phyloP scores from a whole-genome alignment of 768 basidiomycete species.

The Pleurotus citrinopileatus region DNA sequence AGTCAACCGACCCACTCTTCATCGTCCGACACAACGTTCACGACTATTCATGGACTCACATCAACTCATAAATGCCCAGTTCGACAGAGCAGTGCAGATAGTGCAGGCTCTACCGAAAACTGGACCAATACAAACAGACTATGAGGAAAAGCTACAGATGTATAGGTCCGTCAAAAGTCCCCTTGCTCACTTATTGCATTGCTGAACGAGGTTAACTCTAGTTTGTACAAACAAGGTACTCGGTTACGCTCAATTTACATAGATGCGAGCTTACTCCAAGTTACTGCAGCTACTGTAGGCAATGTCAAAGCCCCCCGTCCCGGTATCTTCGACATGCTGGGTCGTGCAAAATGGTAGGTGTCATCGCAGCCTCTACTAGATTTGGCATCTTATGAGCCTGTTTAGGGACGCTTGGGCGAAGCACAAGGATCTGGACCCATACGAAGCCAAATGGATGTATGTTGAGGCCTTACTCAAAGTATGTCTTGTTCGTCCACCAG shows the following conservation, averaged over 20 bases:
- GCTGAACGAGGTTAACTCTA: neutral
- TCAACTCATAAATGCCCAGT: constrained; percentile 77
- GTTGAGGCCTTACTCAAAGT: constrained; percentile 87
- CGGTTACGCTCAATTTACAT: constrained; percentile 6
- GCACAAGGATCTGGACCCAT: constrained; percentile 74
- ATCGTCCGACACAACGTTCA: neutral
- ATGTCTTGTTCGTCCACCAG: constrained; percentile 12
- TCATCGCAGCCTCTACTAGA: neutral
- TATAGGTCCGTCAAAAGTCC: constrained; percentile 62
- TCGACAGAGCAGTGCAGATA: constrained; percentile 92
- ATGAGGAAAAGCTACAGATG: constrained; percentile 93
- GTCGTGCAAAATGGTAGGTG: constrained; percentile 88
- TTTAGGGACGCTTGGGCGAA: constrained; percentile 94
- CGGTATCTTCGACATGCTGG: constrained; percentile 87
- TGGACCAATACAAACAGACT: constrained; percentile 92
- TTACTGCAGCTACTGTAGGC: constrained; percentile 74
- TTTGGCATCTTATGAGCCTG: constrained; percentile 10
- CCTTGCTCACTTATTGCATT: neutral
- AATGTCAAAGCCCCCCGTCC: constrained; percentile 80
- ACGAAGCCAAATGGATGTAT: constrained; percentile 87
- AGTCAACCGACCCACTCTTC: neutral
- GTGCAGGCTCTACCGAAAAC: constrained; percentile 91
- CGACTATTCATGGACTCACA: constrained; percentile 51
- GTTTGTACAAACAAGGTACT: constrained; percentile 88
- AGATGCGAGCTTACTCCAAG: constrained; percentile 10